These are phyloP conservation scores for Colletotrichum viniferum DNA, from an alignment of 2,329 filamentous ascomycete species.

Conservation along the genomic window DNA sequence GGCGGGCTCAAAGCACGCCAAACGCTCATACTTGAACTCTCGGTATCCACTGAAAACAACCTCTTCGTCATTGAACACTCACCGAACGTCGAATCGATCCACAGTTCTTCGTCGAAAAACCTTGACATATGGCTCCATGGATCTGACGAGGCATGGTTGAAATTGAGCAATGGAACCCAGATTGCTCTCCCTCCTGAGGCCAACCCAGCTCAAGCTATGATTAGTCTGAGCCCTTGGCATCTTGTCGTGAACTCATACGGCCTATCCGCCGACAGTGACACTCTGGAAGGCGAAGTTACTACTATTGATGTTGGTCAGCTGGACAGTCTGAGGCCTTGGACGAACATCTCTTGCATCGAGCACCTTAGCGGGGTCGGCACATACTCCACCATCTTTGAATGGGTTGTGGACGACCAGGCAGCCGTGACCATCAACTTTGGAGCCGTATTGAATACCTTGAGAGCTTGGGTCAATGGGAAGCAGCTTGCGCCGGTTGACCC, in stretches of 20 bases:
- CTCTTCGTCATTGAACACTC: background rate
- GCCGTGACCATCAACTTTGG: background rate
- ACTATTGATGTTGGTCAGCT: background rate
- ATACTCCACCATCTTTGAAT: background rate
- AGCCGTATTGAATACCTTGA: background rate
- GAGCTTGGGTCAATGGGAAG: background rate
- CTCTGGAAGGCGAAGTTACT: background rate
- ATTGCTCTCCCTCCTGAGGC: background rate
- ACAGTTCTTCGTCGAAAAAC: fast-evolving
- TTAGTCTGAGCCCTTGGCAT: background rate
- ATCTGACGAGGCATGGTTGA: background rate
- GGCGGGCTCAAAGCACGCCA: background rate
- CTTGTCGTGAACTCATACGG: background rate
- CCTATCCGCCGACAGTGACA: background rate
- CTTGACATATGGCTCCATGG: background rate
- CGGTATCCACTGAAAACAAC: background rate
- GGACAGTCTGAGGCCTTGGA: background rate
- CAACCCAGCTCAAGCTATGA: background rate
- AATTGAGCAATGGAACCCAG: background rate
- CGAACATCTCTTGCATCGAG: background rate
- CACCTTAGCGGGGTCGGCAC: background rate
- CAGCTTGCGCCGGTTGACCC: background rate
- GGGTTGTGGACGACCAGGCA: background rate
- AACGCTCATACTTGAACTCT: background rate
- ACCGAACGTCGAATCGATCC: background rate